Evolutionary conservation across 2,329 filamentous ascomycete species (phyloP).

Genomic region (Ophiocordyceps camponoti-rufipedis): DNA sequence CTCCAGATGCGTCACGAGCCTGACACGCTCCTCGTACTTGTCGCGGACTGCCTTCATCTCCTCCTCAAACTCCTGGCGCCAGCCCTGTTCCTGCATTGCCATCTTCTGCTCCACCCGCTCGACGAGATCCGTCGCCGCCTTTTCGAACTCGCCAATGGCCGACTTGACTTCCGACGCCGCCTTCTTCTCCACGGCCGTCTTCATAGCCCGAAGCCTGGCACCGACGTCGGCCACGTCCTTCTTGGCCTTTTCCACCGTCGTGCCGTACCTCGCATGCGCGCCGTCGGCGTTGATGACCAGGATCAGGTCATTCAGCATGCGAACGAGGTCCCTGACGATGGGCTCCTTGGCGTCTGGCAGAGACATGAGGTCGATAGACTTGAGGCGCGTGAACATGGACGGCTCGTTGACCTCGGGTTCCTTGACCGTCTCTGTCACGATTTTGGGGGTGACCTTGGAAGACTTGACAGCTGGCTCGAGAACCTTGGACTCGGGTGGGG

Average conservation of each 20-base stretch:
- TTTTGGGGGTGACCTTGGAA: slow-evolving; percentile 7
- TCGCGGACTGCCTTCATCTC: slow-evolving; percentile 67
- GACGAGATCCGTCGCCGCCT: slow-evolving; percentile 73
- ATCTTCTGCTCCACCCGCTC: slow-evolving; percentile 73
- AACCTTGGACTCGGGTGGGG: slow-evolving; percentile 8
- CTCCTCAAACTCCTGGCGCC: slow-evolving; percentile 70
- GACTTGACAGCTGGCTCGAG: slow-evolving; percentile 10
- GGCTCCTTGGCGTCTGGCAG: slow-evolving; percentile 65
- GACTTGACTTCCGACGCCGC: slow-evolving; percentile 59
- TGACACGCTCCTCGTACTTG: slow-evolving; percentile 63
- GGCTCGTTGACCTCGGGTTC: slow-evolving; percentile 47
- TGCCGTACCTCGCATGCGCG: slow-evolving; percentile 57
- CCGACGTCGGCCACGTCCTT: slow-evolving; percentile 62
- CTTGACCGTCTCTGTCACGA: slow-evolving; percentile 19
- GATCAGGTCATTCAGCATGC: slow-evolving; percentile 92
- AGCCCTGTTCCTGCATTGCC: slow-evolving; percentile 61
- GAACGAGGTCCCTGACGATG: slow-evolving; percentile 80
- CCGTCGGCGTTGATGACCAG: slow-evolving; percentile 80
- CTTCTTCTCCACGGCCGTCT: slow-evolving; percentile 46
- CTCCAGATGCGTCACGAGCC: slow-evolving; percentile 61
- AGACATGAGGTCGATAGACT: slow-evolving; percentile 60
- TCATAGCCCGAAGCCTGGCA: slow-evolving; percentile 57
- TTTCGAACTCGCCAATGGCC: slow-evolving; percentile 64
- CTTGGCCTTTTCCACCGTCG: slow-evolving; percentile 73
- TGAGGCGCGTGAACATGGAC: slow-evolving; percentile 41